phyloP scores from a whole-genome alignment of 2,329 filamentous ascomycete genomes.

The Talaromyces sp. region DNA sequence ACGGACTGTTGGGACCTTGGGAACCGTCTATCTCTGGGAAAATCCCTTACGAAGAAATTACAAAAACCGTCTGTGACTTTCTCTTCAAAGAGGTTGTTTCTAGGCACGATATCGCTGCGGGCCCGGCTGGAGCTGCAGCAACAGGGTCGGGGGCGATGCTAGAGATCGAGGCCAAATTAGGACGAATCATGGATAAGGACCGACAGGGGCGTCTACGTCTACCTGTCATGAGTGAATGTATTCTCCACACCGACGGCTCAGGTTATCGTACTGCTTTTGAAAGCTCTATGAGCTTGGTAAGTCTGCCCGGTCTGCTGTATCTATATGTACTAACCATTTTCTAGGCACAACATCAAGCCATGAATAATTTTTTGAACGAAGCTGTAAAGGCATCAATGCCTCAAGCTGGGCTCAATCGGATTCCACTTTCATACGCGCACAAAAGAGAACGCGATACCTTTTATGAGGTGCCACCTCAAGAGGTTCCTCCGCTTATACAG shows the following conservation, averaged over 20 bases:
- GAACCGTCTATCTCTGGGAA: slow-evolving; percentile 64
- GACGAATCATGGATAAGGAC: slow-evolving; percentile 70
- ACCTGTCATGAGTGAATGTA: slow-evolving; percentile 65
- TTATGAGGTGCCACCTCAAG: slow-evolving; percentile 64
- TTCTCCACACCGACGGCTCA: slow-evolving; percentile 58
- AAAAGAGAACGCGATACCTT: slow-evolving; percentile 79
- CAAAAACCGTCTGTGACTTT: slow-evolving; percentile 75
- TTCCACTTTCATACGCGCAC: slow-evolving; percentile 69
- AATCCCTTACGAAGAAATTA: slow-evolving; percentile 69
- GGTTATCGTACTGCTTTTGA: slow-evolving; percentile 63
- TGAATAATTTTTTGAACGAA: slow-evolving; percentile 84
- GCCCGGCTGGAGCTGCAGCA: slow-evolving; percentile 54
- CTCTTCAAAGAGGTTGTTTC: slow-evolving; percentile 68
- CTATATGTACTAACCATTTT: neutral
- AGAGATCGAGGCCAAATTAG: slow-evolving; percentile 93
- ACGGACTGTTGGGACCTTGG: slow-evolving; percentile 39
- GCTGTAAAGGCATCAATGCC: slow-evolving; percentile 52
- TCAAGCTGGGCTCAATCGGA: slow-evolving; percentile 35
- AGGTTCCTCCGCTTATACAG: slow-evolving; percentile 62
- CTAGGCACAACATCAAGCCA: slow-evolving; percentile 71
- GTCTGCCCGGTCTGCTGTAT: too few species aligned
- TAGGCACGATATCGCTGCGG: slow-evolving; percentile 59
- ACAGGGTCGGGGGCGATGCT: slow-evolving; percentile 65
- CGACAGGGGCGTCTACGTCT: slow-evolving; percentile 66
- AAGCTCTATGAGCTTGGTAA: slow-evolving; percentile 86